These are phyloP conservation scores for Evernia prunastri DNA, from an alignment of 495 filamentous ascomycete genomes.

Conservation along the genomic window DNA sequence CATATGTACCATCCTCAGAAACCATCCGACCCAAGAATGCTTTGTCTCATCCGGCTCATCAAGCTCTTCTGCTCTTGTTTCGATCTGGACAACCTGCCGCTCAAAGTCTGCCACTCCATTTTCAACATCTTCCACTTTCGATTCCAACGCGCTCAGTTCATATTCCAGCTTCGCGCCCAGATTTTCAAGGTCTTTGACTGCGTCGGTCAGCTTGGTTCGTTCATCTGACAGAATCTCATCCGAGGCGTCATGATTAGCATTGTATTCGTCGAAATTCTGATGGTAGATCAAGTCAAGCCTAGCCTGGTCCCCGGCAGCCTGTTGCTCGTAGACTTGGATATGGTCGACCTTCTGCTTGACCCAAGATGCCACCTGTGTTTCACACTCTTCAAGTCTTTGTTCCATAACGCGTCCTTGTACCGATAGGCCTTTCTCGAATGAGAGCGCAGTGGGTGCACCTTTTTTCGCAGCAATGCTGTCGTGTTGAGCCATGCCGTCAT, in stretches of 20 bases:
- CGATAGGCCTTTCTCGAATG: slow-evolving; percentile 44
- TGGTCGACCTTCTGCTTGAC: slow-evolving; percentile 54
- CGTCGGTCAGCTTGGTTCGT: slow-evolving; percentile 59
- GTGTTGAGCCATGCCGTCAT: slow-evolving; percentile 25
- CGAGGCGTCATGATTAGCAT: slow-evolving; percentile 55
- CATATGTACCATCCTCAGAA: slow-evolving; percentile 34
- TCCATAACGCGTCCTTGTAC: slow-evolving; percentile 58
- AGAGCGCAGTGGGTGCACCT: slow-evolving; percentile 33
- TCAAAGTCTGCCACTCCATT: slow-evolving; percentile 75
- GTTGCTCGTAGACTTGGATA: slow-evolving; percentile 57
- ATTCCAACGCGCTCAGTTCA: slow-evolving; percentile 73
- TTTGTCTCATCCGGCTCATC: slow-evolving; percentile 56
- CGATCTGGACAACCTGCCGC: slow-evolving; percentile 70
- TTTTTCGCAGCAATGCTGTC: slow-evolving; percentile 31
- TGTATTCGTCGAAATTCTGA: slow-evolving; percentile 58
- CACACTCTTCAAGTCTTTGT: slow-evolving; percentile 41
- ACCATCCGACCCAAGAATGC: slow-evolving; percentile 48
- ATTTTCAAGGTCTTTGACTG: slow-evolving; percentile 72
- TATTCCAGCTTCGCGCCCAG: slow-evolving; percentile 89
- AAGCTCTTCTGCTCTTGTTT: slow-evolving; percentile 65
- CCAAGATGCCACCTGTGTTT: slow-evolving; percentile 55
- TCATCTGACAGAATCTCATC: slow-evolving; percentile 64
- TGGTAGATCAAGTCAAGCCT: slow-evolving; percentile 63
- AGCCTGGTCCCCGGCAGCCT: slow-evolving; percentile 53
- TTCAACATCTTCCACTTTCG: slow-evolving; percentile 83